phyloP scores from a whole-genome alignment of 805 yeast genomes.

The Lipomyces chichibuensis region DNA sequence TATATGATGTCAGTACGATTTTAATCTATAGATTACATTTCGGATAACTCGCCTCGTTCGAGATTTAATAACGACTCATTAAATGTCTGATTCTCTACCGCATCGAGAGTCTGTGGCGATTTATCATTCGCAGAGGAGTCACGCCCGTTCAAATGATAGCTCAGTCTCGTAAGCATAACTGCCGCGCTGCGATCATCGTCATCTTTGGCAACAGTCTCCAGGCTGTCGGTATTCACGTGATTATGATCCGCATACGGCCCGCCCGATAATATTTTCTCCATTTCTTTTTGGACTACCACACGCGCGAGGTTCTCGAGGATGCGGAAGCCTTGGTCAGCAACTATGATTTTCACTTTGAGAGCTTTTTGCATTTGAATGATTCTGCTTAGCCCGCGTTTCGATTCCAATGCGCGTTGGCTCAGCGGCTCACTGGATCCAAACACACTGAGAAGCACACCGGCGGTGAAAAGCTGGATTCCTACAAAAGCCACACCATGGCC shows the following conservation, averaged over 20 bases:
- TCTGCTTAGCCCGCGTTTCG: constrained; percentile 28
- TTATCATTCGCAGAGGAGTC: not conserved
- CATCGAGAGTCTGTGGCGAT: not conserved
- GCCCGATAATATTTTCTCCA: constrained; percentile 30
- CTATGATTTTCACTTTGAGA: constrained; percentile 7
- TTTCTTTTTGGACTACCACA: constrained; percentile 27
- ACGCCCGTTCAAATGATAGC: constrained; percentile 5
- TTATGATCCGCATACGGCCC: constrained; percentile 1
- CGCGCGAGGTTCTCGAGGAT: constrained; percentile 30
- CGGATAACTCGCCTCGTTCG: constrained; percentile 9
- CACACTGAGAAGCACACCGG: constrained; percentile 27
- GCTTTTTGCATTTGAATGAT: constrained; percentile 30
- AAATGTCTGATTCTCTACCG: constrained; percentile 1
- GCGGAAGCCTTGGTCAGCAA: constrained; percentile 13
- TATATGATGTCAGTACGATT: not conserved
- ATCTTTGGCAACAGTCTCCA: not conserved
- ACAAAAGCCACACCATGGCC: constrained; percentile 23
- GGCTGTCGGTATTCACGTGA: not conserved
- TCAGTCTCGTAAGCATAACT: constrained; percentile 9
- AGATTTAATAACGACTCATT: not conserved
- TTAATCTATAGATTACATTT: not conserved
- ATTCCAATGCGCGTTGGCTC: constrained; percentile 27
- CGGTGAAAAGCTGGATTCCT: constrained; percentile 26
- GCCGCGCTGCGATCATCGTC: constrained; percentile 26
- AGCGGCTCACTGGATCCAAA: constrained; percentile 31